Conservation (phyloP, 176 grass and related monocot species). For the Zizania latifolia region DNA sequence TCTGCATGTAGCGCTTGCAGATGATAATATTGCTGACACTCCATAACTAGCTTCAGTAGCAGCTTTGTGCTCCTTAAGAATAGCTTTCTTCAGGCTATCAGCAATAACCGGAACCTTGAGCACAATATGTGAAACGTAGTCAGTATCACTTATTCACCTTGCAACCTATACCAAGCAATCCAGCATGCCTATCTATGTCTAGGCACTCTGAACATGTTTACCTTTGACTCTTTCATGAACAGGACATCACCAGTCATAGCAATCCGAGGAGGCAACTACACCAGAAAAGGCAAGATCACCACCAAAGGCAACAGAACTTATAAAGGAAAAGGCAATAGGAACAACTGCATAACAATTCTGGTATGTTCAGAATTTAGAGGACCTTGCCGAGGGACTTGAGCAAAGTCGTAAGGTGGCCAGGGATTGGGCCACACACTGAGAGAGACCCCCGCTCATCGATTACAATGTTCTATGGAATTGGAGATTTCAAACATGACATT, state of each 20-base stretch:
- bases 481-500: neutral
- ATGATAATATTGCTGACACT: conserved; percentile 60
- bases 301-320: neutral
- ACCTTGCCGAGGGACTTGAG: conserved; percentile 68
- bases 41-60: conserved; percentile 50
- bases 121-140: conserved; percentile 7
- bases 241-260: conserved; percentile 83
- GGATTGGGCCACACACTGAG: conserved; percentile 51
- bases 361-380: neutral
- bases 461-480: conserved; percentile 51
- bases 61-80: conserved; percentile 56
- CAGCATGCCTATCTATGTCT: neutral
- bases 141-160: conserved; percentile 5
- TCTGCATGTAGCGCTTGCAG: conserved; percentile 41
- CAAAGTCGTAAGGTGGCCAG: conserved; percentile 53
- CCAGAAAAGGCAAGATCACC: neutral
- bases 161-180: neutral
- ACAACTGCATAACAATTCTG: no score
- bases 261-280: conserved; percentile 66
- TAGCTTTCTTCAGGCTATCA: conserved; percentile 68
- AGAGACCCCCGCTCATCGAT: conserved; percentile 79
- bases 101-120: conserved; percentile 50
- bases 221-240: conserved; percentile 65
- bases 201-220: conserved; percentile 18
- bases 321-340: no score